Base-by-base conservation (phyloP, 305 asterid species). In the Stenogyne calaminthoides region DNA sequence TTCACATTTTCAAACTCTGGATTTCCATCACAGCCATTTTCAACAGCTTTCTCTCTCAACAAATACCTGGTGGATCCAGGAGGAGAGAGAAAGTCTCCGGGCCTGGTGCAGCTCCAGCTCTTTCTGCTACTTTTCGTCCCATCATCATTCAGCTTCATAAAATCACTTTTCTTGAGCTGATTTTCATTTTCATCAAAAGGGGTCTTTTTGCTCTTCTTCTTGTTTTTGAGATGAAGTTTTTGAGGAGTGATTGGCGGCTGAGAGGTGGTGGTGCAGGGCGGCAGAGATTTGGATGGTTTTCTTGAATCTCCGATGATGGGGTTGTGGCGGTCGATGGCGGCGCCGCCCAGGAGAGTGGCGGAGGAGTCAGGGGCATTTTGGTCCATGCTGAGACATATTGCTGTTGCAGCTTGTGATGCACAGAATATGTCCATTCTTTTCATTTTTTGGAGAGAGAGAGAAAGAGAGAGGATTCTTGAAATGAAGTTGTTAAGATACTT, bases 261-360 rank as follows among this genome's bases (percentile, higher is more conserved):
- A 9, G 51, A 44, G 51, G 15, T 11, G 51, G 51, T 44, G 51
- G 51, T 44, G 51, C 51, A 44, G 15, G 84, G 84, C 37, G 87
- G 77, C 51, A 51, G 56, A 0, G 81, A 7, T 74, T 67, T 85
- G 9, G 82, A 70, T 9, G 74, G 40, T 44, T 95, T 80, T 52
- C 64, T 77, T 0, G 92, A 80, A 82, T 92, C 99, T 67, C 79
- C 77, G 55, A 95, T 90, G n/a, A 92, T 89, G 56, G 99, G 99
- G 58, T 95, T 95, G 83, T 83, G 79, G 59, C 99, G 94, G 83
- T 95, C 99, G 55, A 95, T 88, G 58, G 51, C 74, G 18, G 9
- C 75, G 74, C 37, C 57, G 70, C 79, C 84, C 12, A 81, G 84
- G 12, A 78, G 83, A 71, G 73, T 16, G 34, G 81, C 2, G 46